These are phyloP conservation scores for Yamadazyma akitaensis DNA, from an alignment of 805 yeast genomes.

Conservation along the genomic window DNA sequence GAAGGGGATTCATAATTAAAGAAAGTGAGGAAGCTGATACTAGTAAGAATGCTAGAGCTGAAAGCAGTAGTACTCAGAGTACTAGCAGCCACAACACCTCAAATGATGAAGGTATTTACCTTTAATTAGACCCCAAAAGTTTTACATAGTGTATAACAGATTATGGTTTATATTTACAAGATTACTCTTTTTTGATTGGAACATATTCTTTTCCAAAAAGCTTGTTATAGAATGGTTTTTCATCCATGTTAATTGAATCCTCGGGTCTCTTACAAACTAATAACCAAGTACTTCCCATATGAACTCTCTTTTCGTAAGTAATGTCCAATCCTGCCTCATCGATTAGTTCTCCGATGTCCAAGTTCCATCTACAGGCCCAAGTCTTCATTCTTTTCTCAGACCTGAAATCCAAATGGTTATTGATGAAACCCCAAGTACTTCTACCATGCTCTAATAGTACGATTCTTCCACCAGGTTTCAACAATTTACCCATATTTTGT, in stretches of 20 bases:
- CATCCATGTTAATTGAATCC: conserved; percentile 49
- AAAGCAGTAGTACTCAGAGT: neutral
- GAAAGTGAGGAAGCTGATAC: neutral
- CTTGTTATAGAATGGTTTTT: conserved; percentile 40
- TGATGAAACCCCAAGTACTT: conserved; percentile 73
- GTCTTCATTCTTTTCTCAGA: conserved; percentile 79
- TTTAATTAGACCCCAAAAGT: conserved; percentile 8
- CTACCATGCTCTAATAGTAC: conserved; percentile 91
- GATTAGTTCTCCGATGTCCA: conserved; percentile 85
- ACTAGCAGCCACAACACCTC: neutral
- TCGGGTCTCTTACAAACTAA: conserved; percentile 73
- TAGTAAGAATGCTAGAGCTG: neutral
- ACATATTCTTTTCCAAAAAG: conserved; percentile 36
- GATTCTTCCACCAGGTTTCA: conserved; percentile 88
- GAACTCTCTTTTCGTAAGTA: conserved; percentile 74
- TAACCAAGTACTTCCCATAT: conserved; percentile 92
- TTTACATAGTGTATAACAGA: neutral
- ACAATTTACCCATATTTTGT: conserved; percentile 63
- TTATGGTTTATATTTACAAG: conserved; percentile 3
- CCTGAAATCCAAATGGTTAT: conserved; percentile 74
- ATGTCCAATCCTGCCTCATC: conserved; percentile 82
- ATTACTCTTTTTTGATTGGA: conserved; percentile 22
- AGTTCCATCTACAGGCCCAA: conserved; percentile 98
- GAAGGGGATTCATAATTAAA: conserved; percentile 29
- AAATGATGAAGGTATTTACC: conserved; percentile 17